These are phyloP conservation scores for Wallacemonas collosoma DNA, from an alignment of 208 protist genomes.

Conservation along the genomic window DNA sequence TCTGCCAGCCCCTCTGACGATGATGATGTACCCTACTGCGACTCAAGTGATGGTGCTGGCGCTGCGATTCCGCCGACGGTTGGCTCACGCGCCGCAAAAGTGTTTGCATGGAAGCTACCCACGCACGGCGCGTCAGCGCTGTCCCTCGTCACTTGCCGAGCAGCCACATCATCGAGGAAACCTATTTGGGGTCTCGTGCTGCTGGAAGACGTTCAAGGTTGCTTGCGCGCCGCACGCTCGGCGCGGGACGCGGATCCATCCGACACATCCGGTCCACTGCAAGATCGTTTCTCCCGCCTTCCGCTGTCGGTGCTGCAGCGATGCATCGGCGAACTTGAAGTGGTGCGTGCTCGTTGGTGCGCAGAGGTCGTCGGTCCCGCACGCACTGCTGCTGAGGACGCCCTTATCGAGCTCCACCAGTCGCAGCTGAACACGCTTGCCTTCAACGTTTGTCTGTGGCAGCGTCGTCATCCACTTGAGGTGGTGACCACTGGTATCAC, in stretches of 20 bases:
- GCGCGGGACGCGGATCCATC: not conserved
- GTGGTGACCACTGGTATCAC: conserved; percentile 46
- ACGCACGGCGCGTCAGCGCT: not conserved
- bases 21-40: too few species aligned
- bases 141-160: not conserved
- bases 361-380: conserved; percentile 21
- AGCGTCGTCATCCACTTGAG: conserved; percentile 64
- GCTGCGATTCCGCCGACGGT: too few species aligned
- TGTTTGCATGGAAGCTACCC: not conserved
- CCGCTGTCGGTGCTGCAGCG: conserved; percentile 29
- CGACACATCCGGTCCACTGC: not conserved
- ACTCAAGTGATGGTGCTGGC: too few species aligned
- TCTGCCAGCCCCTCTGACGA: too few species aligned
- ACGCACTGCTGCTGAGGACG: conserved; percentile 5
- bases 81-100: not conserved
- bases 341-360: conserved; percentile 26
- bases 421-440: conserved; percentile 35
- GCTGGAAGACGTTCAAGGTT: not conserved
- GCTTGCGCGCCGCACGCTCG: not conserved
- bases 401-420: not conserved
- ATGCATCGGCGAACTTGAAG: conserved; percentile 17
- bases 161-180: not conserved
- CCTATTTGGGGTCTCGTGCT: not conserved
- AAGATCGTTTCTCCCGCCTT: conserved; percentile 19
- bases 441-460: conserved; percentile 74